phyloP scores from a whole-genome alignment of 1,284 basidiomycete genomes.

The Coriolopsis trogii region DNA sequence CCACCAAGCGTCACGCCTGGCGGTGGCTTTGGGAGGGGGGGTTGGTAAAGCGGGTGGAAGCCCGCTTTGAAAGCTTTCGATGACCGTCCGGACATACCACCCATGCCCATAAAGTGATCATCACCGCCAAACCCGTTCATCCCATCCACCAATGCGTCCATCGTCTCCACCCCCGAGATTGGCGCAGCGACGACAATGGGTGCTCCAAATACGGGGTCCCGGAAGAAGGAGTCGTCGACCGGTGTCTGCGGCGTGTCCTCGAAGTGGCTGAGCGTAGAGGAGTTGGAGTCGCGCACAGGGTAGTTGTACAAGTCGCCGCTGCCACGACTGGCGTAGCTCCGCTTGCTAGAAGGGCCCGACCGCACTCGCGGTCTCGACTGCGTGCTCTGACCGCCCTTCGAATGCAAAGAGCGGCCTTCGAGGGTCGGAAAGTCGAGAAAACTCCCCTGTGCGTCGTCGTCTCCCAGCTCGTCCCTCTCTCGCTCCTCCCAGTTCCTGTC shows the following conservation, averaged over 20 bases:
- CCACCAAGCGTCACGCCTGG: constrained; percentile 77
- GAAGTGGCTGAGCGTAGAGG: constrained; percentile 56
- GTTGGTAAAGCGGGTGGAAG: constrained; percentile 74
- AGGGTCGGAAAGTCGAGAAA: constrained; percentile 28
- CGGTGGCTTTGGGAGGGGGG: constrained; percentile 78
- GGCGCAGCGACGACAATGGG: constrained; percentile 77
- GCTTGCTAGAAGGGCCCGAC: constrained; percentile 51
- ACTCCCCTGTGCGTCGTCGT: constrained; percentile 20
- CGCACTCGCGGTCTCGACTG: constrained; percentile 39
- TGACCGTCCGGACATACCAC: constrained; percentile 42
- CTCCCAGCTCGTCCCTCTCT: constrained; percentile 12
- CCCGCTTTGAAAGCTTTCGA: constrained; percentile 46
- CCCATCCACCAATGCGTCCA: constrained; percentile 84
- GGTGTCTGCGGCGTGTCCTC: constrained; percentile 72
- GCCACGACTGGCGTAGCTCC: constrained; percentile 44
- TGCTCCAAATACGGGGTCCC: constrained; percentile 51
- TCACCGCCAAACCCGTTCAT: constrained; percentile 64
- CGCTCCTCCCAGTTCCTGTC: constrained; percentile 19
- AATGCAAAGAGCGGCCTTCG: constrained; percentile 16
- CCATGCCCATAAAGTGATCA: constrained; percentile 53
- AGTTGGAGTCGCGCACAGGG: constrained; percentile 63
- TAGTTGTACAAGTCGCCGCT: constrained; percentile 34
- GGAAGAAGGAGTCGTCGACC: constrained; percentile 50
- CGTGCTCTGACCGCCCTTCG: constrained; percentile 22
- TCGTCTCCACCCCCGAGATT: constrained; percentile 74